Base-by-base conservation (phyloP, 1,139 yeast species). In the Scheffersomyces stambukii region DNA sequence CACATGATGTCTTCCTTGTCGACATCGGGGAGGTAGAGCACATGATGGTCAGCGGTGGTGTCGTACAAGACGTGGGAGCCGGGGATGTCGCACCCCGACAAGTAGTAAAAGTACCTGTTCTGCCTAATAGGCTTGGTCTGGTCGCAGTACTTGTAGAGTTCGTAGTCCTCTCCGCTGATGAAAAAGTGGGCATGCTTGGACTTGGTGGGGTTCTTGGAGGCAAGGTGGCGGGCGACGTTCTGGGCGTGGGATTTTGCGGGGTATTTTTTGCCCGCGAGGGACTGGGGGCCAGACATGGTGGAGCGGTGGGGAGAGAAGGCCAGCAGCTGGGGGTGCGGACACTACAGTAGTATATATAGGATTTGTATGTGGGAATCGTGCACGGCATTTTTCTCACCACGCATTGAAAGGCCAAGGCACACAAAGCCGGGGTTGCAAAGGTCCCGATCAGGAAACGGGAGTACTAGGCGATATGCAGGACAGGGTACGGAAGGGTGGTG, bases 1-100 rank as follows among this genome's bases (percentile, higher is more conserved):
- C 98, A 91, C 89, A 91, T 83, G 27, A 91, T 84, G 50, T 85
- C 96, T 26, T 91, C 97, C 29, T 73, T 60, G 50, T 88, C 95
- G 27, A 89, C 67, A 34, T 82, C 73, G 3, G 97, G 96, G 30
- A 91, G 64, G 49, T 82, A 89, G 25, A 89, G 61, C 0, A 78
- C 75, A 41, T 86, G 66, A 32, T 72, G 64, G 31, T 81, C 86
- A 12, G 55, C 42, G 3, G 46, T 46, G 16, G 79, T 52, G 25
- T 76, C 63, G 48, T 75, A 91, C 16, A 82, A 57, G 1, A 86
- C 72, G 42, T 76, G 83, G 21, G 82, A 69, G 1, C 91, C 93
- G 1, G 94, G 88, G 27, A 84, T 69, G 40, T 82, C 77, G 32
- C 82, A 81, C n/a, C 98, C 98, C 3, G 86, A 64, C 30, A 91